Evolutionary conservation across 2,329 filamentous ascomycete species (phyloP), one percentile per base, ranked within the genome.

Genomic region (Trichophyton mentagrophytes): DNA sequence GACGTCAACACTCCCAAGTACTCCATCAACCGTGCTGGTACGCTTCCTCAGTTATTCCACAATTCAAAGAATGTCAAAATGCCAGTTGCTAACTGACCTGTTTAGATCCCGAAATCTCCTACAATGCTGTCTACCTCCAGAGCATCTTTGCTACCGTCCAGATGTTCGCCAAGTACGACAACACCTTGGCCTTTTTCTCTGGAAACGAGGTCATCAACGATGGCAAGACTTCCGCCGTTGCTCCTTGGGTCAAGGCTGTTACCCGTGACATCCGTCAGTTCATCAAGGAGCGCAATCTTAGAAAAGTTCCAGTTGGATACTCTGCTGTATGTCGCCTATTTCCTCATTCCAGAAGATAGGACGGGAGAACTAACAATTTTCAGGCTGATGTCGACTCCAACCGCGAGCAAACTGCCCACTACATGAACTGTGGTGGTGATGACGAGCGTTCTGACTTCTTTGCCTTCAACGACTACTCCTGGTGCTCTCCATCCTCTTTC

Each of bases 1-100:
- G 90, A 96, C 69, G 88, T 93, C 79, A 95, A 95, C 83, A 92
- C 82, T n/a, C 89, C 89, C 66, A 80, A 84, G 66, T 95, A 95
- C 80, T 93, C 90, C 1, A 81, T 96, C 77, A 92, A 93, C 80
- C 87, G 90, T 60, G 80, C 58, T 5, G 63, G 64, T 65, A 57
- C 40, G 53, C n/a, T 11, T 22, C 13, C 7, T 15, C 1, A 13
- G 7, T 22, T 30, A n/a, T 22, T 30, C 6, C 1, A 25, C 15
- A 42, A 11, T 13, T 9, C 33, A 7, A 36, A 8, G 20, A 8
- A 1, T n/a, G 15, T 22, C 27, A 47, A 13, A 30, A 30, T 6
- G 0, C 6, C 27, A 30, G 27, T 30, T 44, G 27, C 57, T 42
- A 33, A 42, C 2, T 15, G 27, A 6, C 8, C 17, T 3, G 9